These are phyloP conservation scores for Bathelium albidoporum DNA, from an alignment of 495 filamentous ascomycete species.

Conservation along the genomic window DNA sequence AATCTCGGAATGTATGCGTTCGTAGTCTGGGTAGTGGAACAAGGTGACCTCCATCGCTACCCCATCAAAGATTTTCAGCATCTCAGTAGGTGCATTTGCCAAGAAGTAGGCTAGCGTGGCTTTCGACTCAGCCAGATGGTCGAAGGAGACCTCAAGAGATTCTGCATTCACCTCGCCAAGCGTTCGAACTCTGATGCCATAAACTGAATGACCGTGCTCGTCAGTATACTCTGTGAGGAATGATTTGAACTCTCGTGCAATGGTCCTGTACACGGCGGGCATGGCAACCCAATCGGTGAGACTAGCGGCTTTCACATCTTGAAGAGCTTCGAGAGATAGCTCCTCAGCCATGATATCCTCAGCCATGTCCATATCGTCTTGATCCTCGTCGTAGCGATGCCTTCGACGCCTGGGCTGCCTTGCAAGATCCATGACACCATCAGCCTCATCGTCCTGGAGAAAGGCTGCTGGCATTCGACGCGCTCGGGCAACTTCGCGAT, in stretches of 20 bases:
- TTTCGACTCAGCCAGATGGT: constrained; percentile 77
- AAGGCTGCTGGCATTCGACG: constrained; percentile 75
- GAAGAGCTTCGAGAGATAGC: constrained; percentile 78
- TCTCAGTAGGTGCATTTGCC: constrained; percentile 86
- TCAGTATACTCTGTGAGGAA: constrained; percentile 96
- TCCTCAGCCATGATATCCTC: constrained; percentile 91
- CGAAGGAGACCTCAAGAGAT: constrained; percentile 90
- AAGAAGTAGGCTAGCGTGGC: constrained; percentile 97
- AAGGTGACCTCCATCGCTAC: constrained; percentile 93
- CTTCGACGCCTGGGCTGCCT: constrained; percentile 69
- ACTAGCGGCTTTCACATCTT: constrained; percentile 87
- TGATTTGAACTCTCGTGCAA: constrained; percentile 91
- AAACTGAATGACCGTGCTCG: constrained; percentile 75
- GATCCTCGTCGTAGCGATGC: constrained; percentile 85
- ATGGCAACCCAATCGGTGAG: constrained; percentile 87
- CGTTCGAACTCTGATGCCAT: constrained; percentile 83
- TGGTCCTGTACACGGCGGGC: constrained; percentile 81
- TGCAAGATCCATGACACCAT: constrained; percentile 70
- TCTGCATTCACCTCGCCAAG: constrained; percentile 96
- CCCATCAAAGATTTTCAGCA: constrained; percentile 92
- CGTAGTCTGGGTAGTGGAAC: constrained; percentile 93
- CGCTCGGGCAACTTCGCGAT: constrained; percentile 65
- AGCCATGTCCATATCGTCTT: constrained; percentile 77
- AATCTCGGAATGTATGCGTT: constrained; percentile 94
- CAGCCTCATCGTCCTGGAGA: constrained; percentile 80